Evolutionary conservation across 345 rosid species (phyloP), one percentile per base, ranked within the genome.

Genomic region (Carallia pectinifolia): DNA sequence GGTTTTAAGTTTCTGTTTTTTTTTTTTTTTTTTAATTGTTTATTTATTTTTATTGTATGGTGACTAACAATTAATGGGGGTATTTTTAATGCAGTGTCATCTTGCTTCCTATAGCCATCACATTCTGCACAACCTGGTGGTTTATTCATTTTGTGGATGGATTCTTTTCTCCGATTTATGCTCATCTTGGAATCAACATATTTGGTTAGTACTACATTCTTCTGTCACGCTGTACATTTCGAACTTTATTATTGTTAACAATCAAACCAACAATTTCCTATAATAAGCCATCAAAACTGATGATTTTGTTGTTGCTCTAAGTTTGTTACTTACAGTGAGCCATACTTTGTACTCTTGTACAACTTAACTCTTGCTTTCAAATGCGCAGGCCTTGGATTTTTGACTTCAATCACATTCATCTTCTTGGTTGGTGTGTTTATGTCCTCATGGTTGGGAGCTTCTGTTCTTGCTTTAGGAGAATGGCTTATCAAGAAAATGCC

Each of bases 401-500:
- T 86, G 61, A 90, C 92, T n/a, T 90, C 90, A 5, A 85, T 90
- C 73, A 76, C 89, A 66, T 90, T 88, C 74, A 88, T 88, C 70
- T 85, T 90, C 72, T 53, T 87, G 60, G 88, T 82, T 66, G 94
- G 97, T 44, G 78, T 88, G 48, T 88, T 87, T 76, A 88, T 85
- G 90, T 88, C 93, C 30, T 88, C 93, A 12, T 86, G 91, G 93
- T 77, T 90, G 71, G 90, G 91, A 70, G 87, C 91, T 72, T 90
- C 91, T 72, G 82, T 90, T 68, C 91, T 90, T 30, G 83, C 71
- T 33, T 76, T 87, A 34, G 93, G 93, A 18, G 93, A 90, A 77
- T 87, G 89, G 92, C 82, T 88, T 68, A 88, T 90, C 53, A 90
- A 84, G 86, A 87, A 86, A 75, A 90, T 90, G 93, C 92, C 93